Percentiles rank a stretch among this genome's conserved stretches.
phyloP scores from a whole-genome alignment of 2,329 filamentous ascomycete species.

The Venturiaceae sp. region DNA sequence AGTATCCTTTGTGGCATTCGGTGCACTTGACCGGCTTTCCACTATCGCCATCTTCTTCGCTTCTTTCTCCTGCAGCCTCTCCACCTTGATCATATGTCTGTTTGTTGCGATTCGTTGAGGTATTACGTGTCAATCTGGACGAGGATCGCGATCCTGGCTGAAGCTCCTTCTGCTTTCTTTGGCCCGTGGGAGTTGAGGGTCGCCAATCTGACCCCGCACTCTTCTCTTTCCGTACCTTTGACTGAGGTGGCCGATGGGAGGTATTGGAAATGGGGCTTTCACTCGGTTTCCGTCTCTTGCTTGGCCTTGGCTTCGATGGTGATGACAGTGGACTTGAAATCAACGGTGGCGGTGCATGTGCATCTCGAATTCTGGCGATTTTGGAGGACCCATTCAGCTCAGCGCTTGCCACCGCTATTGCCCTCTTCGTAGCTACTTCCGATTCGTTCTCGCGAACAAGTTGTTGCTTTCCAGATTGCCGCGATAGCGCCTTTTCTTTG shows the following conservation, averaged over 20 bases:
- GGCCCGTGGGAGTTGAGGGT: background rate
- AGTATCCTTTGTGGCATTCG: too few relatives aligned
- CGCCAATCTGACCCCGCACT: background rate
- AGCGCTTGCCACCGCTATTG: background rate
- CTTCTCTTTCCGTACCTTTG: background rate
- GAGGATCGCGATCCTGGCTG: background rate
- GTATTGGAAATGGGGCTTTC: too few relatives aligned
- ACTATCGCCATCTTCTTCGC: background rate
- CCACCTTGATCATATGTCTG: background rate
- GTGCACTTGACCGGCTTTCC: too few relatives aligned
- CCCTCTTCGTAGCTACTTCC: background rate
- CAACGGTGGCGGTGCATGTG: background rate
- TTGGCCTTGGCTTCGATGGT: background rate
- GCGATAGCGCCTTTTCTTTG: background rate
- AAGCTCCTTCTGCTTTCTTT: background rate
- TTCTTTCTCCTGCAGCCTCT: background rate
- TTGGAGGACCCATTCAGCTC: background rate
- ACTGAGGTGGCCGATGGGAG: too few relatives aligned
- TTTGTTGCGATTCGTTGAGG: background rate
- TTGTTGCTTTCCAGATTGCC: too few relatives aligned
- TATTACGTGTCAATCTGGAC: background rate
- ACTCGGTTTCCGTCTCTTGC: background rate
- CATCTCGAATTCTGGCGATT: background rate
- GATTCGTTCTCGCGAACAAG: background rate
- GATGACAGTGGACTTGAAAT: background rate